Conservation (phyloP, 441 rosid species). For the Brassica hybrid region DNA sequence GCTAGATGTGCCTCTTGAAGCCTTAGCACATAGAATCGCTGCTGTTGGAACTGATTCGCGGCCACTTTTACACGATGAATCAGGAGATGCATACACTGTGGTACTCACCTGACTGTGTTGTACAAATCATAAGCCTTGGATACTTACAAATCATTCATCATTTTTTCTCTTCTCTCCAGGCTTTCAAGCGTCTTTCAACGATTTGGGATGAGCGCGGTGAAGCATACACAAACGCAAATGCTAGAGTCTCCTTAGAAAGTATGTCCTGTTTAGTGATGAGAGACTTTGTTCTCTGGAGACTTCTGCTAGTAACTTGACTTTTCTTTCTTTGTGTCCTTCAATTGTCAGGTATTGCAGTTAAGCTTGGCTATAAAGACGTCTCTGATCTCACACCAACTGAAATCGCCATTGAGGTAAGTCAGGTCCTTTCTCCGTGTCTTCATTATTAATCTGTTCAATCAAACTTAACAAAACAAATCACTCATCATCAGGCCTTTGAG, state of each 20-base stretch:
- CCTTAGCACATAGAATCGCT: constrained; percentile 81
- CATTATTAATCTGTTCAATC: constrained; percentile 15
- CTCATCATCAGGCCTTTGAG: constrained; percentile 32
- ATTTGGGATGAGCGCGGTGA: constrained; percentile 69
- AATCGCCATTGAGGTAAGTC: constrained; percentile 77
- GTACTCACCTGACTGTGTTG: constrained; percentile 36
- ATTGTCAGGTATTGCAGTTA: constrained; percentile 65
- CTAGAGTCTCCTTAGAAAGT: constrained; percentile 80
- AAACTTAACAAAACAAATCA: constrained; percentile 20
- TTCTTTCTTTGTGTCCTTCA: not conserved
- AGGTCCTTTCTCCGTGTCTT: not conserved
- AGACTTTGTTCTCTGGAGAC: not conserved
- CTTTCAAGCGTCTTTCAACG: constrained; percentile 62
- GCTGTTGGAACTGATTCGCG: constrained; percentile 84
- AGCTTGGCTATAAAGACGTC: constrained; percentile 63
- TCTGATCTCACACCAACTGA: constrained; percentile 61
- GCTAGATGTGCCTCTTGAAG: constrained; percentile 91
- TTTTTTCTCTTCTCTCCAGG: constrained; percentile 43
- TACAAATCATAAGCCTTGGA: constrained; percentile 20
- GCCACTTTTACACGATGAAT: constrained; percentile 72
- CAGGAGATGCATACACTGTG: constrained; percentile 75
- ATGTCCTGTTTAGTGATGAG: constrained; percentile 36
- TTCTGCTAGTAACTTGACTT: constrained; percentile 21
- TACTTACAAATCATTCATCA: not conserved
- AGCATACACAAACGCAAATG: constrained; percentile 66